Evolutionary conservation across 208 protist genomes (phyloP), one percentile per base, ranked within the genome.

Genomic region (Leishmania arabica): DNA sequence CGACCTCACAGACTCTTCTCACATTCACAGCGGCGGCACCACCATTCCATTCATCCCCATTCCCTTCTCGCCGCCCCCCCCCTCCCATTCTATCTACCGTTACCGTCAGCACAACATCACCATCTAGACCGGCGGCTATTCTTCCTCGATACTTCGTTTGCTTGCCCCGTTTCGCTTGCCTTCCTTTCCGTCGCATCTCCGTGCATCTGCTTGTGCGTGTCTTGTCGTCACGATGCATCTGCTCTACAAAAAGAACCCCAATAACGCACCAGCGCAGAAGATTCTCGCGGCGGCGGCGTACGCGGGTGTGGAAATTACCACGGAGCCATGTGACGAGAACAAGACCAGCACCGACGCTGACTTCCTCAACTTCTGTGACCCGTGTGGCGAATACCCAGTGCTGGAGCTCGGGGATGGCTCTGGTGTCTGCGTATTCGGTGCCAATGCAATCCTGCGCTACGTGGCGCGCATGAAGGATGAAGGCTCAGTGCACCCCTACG

Each of bases 391-490:
- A 71, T 90, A 92, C 82, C 95, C 95, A 3, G 86, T 93, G 3
- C 91, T 96, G 27, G 78, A 93, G 86, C 85, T 91, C 40, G 87
- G 91, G 60, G 92, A 81, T 75, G 89, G 76, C 21, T 49, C 71
- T 21, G 82, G 77, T 27, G 77, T 72, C n/a, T 89, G 81, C 81
- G 70, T 97, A n/a, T 97, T 97, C 56, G 95, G 95, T 84, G 87
- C 90, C 56, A 94, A 95, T 75, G 93, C 95, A 3, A 97, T 97
- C 79, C 60, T 95, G 56, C 88, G 93, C 66, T 89, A 94, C 84
- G 87, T 97, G 58, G 95, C 92, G 11, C 90, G 92, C 78, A 62
- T 76, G 47, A 69, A 86, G 27, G 81, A 90, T 75, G 84, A 78
- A 60, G 81, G 83, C 45, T 74, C 74, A 37, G 75, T 80, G 42